Base-by-base conservation (phyloP, 2,329 filamentous ascomycete species). In the Arachnomyces sp. region DNA sequence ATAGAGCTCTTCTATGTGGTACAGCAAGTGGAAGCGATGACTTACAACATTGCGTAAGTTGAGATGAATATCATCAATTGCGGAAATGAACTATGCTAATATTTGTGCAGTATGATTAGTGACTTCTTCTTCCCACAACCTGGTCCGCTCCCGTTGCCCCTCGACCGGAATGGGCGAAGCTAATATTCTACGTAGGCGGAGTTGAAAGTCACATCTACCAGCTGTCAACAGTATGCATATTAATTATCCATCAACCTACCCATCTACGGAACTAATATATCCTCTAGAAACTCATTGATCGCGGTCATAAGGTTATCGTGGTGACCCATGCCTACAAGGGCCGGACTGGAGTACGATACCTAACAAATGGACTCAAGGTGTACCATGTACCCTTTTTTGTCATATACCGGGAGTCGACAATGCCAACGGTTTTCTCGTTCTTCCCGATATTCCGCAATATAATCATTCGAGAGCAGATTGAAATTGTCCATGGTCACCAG, bases 91-190 rank as follows among this genome's bases (percentile, higher is more conserved):
- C 34, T 34, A 9, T 38, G 35, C 49, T 61, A 40, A 62, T 53
- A 43, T 7, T 17, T 2, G 9, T 42, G 9, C 50, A 80, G 77
- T 44, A 98, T 98, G 92, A 86, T 95, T 63, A 89, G 90, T 76
- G 92, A 98, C 73, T 95, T 94, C 75, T 98, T 98, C 80, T 98
- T 93, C 61, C 92, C 92, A 11, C 90, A 96, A 58, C 90, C 92
- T 38, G 89, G 72, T 73, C 60, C 39, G 63, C 40, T 15, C 8
- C 35, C 21, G 28, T 16, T 18, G 28, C 16, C 30, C 38, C 9
- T n/a, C 14, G 17, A 11, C 12, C 11, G n/a, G 7, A 1, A 12
- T 34, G 9, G n/a, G n/a, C 8, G 5, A 14, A 36, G 1, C 21
- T 36, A 7, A 51, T 59, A 18, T 55, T 30, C 12, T 37, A 29